A percentile compares a stretch with the other conserved stretches of the same genome.
Evolutionary conservation across 163 green algal genomes (phyloP).

Genomic region (Coccomyxa subellipsoidea): DNA sequence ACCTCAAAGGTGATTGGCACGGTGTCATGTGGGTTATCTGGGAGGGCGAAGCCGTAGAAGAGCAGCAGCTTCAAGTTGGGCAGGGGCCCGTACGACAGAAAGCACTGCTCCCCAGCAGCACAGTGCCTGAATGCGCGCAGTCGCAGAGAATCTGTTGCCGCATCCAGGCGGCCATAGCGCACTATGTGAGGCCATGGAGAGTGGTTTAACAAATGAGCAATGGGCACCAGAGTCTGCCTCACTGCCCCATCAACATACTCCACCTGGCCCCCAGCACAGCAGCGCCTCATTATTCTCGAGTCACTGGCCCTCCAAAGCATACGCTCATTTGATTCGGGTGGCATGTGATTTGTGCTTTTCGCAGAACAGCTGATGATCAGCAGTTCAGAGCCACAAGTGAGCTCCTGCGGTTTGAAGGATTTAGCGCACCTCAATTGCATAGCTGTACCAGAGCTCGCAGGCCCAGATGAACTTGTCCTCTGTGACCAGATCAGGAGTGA

Average conservation of each 20-base stretch:
- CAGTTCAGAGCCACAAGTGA: no score
- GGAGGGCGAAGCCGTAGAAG: conserved; percentile 68
- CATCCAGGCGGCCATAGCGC: conserved; percentile 43
- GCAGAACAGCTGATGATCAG: no score
- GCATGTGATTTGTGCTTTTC: no score
- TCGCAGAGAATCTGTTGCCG: background rate
- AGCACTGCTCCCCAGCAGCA: conserved; percentile 38
- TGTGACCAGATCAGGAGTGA: conserved; percentile 39
- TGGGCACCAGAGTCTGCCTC: conserved; percentile 41
- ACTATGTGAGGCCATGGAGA: conserved; percentile 49
- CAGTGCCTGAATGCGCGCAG: background rate
- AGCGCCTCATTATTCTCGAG: background rate
- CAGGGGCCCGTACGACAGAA: conserved; percentile 64
- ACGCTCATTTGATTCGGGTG: no score
- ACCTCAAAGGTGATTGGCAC: conserved; percentile 13
- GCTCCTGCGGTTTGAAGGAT: background rate
- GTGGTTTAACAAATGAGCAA: conserved; percentile 67
- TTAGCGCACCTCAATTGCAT: conserved; percentile 35
- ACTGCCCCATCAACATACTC: conserved; percentile 36
- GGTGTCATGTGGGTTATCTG: conserved; percentile 51
- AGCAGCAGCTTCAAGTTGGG: conserved; percentile 62
- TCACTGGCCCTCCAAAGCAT: no score
- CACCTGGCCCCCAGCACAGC: conserved; percentile 32
- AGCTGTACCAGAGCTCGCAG: conserved; percentile 36
- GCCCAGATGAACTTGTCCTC: conserved; percentile 32